phyloP scores from a whole-genome alignment of 202 grass and related monocot species.

The Zizania palustris region DNA sequence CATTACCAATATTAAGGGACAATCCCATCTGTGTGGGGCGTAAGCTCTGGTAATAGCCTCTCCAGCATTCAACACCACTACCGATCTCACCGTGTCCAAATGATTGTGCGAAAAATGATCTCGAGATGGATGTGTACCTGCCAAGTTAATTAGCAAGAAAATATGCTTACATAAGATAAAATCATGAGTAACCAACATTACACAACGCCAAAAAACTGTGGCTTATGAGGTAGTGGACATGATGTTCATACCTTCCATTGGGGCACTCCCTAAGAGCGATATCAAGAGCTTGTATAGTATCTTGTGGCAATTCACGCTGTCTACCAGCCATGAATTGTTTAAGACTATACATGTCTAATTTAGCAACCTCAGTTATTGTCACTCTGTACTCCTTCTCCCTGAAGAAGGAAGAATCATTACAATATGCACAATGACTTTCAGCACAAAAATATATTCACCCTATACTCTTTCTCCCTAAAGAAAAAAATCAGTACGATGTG shows the following conservation, averaged over 20 bases:
- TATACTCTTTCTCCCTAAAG: slow-evolving; percentile 50
- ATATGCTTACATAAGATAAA: not conserved
- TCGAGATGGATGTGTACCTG: slow-evolving; percentile 51
- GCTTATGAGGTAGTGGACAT: not conserved
- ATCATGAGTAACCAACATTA: not conserved
- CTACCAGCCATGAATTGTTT: slow-evolving; percentile 45
- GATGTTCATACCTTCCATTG: not conserved
- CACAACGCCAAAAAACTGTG: not conserved
- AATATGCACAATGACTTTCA: not conserved
- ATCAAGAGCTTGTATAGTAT: slow-evolving; percentile 70
- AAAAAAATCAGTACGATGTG: not conserved
- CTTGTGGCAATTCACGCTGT: slow-evolving; percentile 51
- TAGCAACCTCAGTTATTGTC: slow-evolving; percentile 51
- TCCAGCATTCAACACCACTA: slow-evolving; percentile 65
- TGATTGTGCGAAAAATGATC: slow-evolving; percentile 62
- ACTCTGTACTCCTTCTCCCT: slow-evolving; percentile 58
- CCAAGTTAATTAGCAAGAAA: slow-evolving; percentile 5
- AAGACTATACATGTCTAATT: slow-evolving; percentile 50
- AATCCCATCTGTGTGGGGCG: slow-evolving; percentile 73
- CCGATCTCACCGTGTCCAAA: slow-evolving; percentile 45
- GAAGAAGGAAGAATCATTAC: not conserved
- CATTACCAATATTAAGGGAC: slow-evolving; percentile 62
- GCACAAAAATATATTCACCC: too few relatives aligned
- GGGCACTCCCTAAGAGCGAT: slow-evolving; percentile 68
- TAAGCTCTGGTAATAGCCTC: slow-evolving; percentile 73